These are phyloP conservation scores for Ophiostoma novo-ulmi DNA, from an alignment of 2,329 filamentous ascomycete species.

Conservation along the genomic window DNA sequence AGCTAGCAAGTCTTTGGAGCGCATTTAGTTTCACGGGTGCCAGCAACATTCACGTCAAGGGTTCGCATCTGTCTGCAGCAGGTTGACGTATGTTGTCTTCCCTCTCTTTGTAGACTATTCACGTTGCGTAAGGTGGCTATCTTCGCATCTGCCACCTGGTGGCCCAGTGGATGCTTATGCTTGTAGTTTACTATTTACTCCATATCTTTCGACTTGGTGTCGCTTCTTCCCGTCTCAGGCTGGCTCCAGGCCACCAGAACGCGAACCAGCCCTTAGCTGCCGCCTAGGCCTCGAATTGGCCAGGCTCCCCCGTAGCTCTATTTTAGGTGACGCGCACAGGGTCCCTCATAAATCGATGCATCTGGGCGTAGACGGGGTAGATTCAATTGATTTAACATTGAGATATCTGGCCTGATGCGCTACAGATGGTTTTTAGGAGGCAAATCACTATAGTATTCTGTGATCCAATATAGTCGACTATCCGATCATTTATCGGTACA, in stretches of 20 bases:
- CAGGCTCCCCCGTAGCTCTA: not conserved
- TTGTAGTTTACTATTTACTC: not conserved
- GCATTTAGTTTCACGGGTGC: too few relatives aligned
- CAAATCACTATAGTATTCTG: not conserved
- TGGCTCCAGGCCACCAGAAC: not conserved
- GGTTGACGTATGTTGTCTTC: too few relatives aligned
- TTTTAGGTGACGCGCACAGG: not conserved
- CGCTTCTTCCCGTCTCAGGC: not conserved
- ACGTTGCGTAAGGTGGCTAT: too few relatives aligned
- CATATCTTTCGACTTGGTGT: slow-evolving; percentile 5
- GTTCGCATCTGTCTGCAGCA: too few relatives aligned
- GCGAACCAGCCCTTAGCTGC: not conserved
- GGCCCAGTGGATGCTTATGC: not conserved
- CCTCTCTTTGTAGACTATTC: too few relatives aligned
- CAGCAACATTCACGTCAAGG: too few relatives aligned
- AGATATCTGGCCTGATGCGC: not conserved
- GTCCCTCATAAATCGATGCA: not conserved
- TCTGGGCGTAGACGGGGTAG: not conserved
- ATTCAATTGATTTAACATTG: not conserved
- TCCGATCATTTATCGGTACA: not conserved
- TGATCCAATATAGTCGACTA: not conserved
- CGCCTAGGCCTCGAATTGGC: not conserved
- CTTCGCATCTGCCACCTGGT: not conserved
- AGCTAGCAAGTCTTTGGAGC: too few relatives aligned
- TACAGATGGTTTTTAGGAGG: not conserved